Evolutionary conservation across 768 basidiomycete species (phyloP).

Genomic region (Agaricus blazei): DNA sequence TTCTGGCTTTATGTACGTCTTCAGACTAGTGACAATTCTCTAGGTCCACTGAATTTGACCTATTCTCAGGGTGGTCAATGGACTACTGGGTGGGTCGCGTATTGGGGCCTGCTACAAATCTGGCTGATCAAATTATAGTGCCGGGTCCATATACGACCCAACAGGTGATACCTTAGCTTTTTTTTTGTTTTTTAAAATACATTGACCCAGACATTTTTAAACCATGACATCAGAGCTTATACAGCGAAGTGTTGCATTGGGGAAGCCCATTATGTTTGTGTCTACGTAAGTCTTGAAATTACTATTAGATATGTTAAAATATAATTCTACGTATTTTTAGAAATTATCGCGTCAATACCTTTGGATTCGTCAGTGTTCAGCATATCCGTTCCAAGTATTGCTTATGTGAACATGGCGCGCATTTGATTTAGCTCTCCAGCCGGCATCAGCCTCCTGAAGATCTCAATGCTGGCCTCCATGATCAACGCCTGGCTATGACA

Average conservation of each 20-base stretch:
- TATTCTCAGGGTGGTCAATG: conserved; percentile 41
- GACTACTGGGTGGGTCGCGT: conserved; percentile 30
- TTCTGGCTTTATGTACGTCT: conserved; percentile 30
- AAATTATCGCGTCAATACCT: conserved; percentile 55
- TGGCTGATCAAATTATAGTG: conserved; percentile 19
- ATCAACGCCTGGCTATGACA: conserved; percentile 52
- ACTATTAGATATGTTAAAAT: neutral
- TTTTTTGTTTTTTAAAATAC: neutral
- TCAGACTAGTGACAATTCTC: neutral
- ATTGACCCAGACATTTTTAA: no score
- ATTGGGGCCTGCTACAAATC: neutral
- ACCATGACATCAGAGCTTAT: conserved; percentile 35
- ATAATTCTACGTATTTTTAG: conserved; percentile 18
- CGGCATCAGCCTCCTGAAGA: conserved; percentile 37
- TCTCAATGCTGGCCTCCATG: conserved; percentile 54
- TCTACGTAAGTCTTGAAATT: conserved; percentile 30
- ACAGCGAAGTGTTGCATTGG: conserved; percentile 37
- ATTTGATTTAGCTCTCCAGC: conserved; percentile 37
- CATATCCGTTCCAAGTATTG: no score
- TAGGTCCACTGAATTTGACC: neutral
- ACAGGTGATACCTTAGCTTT: conserved; percentile 29
- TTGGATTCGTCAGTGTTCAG: conserved; percentile 41
- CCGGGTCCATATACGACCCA: conserved; percentile 42
- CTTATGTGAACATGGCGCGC: neutral
- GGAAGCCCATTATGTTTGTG: conserved; percentile 55